These are phyloP conservation scores for Xylaria flabelliformis DNA, from an alignment of 495 filamentous ascomycete genomes.

Conservation along the genomic window DNA sequence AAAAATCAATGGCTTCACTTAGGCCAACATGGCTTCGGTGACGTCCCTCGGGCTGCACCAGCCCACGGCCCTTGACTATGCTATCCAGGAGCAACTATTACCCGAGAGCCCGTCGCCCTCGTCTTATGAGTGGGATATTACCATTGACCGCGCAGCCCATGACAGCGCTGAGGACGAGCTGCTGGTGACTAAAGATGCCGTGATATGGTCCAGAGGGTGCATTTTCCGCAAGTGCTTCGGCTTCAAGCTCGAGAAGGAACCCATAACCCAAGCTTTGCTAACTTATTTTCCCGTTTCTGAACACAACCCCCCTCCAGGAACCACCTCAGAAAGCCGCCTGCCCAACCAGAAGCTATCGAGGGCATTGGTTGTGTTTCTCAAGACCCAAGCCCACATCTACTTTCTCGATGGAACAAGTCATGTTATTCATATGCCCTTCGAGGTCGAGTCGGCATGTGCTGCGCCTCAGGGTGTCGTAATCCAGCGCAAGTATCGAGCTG, in stretches of 20 bases:
- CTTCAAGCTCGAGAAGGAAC: conserved; percentile 85
- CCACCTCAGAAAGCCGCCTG: conserved; percentile 16
- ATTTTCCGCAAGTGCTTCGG: conserved; percentile 86
- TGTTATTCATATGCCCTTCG: conserved; percentile 91
- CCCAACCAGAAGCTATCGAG: conserved; percentile 52
- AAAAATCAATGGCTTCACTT: conserved; percentile 29
- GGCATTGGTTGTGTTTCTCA: conserved; percentile 88
- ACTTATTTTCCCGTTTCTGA: conserved; percentile 74
- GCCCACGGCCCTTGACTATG: conserved; percentile 80
- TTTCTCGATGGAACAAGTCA: conserved; percentile 89
- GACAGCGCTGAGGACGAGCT: conserved; percentile 76
- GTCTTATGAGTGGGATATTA: conserved; percentile 76
- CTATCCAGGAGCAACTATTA: conserved; percentile 81
- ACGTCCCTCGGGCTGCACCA: conserved; percentile 87
- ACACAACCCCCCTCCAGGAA: conserved; percentile 36
- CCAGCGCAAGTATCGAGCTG: conserved; percentile 68
- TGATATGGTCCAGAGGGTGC: conserved; percentile 89
- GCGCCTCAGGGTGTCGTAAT: conserved; percentile 82
- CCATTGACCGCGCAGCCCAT: conserved; percentile 49
- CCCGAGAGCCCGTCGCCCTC: conserved; percentile 68
- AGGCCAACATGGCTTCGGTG: conserved; percentile 76
- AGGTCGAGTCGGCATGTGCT: conserved; percentile 85
- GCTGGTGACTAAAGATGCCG: conserved; percentile 79
- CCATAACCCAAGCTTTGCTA: conserved; percentile 81
- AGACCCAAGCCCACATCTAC: conserved; percentile 91